Base-by-base conservation (phyloP, 2,329 filamentous ascomycete genomes). In the Diplodia intermedia region DNA sequence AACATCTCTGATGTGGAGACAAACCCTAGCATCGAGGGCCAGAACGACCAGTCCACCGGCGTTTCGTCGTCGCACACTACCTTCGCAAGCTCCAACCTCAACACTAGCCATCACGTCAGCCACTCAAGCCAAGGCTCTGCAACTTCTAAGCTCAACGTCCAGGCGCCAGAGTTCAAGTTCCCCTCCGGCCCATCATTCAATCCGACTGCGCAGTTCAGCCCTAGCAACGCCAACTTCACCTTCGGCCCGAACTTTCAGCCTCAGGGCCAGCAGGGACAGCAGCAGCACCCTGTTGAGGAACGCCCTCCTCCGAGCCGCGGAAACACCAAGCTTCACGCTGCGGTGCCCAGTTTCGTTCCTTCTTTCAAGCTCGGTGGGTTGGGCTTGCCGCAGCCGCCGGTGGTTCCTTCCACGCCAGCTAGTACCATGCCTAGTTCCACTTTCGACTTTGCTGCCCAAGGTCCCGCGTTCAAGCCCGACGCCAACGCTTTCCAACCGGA, bases 141-240 rank as follows among this genome's bases (percentile, higher is more conserved):
- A 0, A 79, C 89, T 53, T 92, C 93, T 0, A 94, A 90, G 72
- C 86, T 98, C 72, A 98, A 98, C 73, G 93, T 96, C 36, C 88
- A 90, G 70, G 94, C 94, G 0, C 91, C 93, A 56, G 92, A 95
- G 75, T 97, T 97, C 83, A 86, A 90, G 73, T 94, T 94, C 79
- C 86, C 90, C 67, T 86, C 87, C 7, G 66, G 66, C 23, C 55
- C 55, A 2, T 66, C 63, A 20, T 78, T 79, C 43, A 62, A 62
- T 33, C 40, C 57, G 23, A 23, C 29, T 20, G 80, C 81, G 18
- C 81, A 83, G 2, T 87, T 87, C 72, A 81, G 79, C 53, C 80
- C 84, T 18, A 80, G 78, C 18, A 47, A 11, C 43, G 43, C 18
- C 43, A 76, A 76, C 52, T 80, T 81, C 69, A 77, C 82, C 2